Base-by-base conservation (phyloP, 1,284 basidiomycete genomes). In the Lentinula novae-zelandiae region DNA sequence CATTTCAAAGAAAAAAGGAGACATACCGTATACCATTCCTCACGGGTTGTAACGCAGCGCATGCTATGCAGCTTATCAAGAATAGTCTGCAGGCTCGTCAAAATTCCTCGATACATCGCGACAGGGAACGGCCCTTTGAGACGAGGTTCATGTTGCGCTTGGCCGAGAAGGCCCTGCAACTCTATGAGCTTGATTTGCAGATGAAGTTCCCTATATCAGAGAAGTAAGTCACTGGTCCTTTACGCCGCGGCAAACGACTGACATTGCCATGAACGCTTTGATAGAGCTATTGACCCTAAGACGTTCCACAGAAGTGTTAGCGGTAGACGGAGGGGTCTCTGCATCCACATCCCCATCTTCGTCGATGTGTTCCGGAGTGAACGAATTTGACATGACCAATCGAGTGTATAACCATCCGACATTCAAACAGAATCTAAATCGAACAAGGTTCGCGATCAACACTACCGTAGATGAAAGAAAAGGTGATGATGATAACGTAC, bases 41-140 rank as follows among this genome's bases (percentile, higher is more conserved):
- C 90, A 33, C 94, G 84, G 0, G 93, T 93, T 2, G 93, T 97
- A 9, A 98, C 95, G 70, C 93, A 96, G 48, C 95, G 85, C 91
- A 98, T 96, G 67, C 91, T 92, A 72, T 98, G 96, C 61, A 99
- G 76, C 69, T 83, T 87, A 70, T 96, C 94, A 62, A 96, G 76
- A 64, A 98, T 95, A 4, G 87, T 88, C 72, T 98, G 96, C 66
- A 96, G 79, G 67, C 89, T 90, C 0, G 88, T 87, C 69, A 99
- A 76, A 61, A 98, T 89, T 7, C 86, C 85, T 6, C 91, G 86
- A 70, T 98, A 99, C 8, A 95, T 78, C 46, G 82, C 69, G 64
- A 92, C 74, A 54, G 93, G 92, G 74, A 96, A 98, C 0, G 94
- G 93, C 0, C 95, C 95, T 72, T 98, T 99, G 61, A 98, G 74